Conservation (phyloP, 768 basidiomycete genomes). For the Baorangia bicolor region DNA sequence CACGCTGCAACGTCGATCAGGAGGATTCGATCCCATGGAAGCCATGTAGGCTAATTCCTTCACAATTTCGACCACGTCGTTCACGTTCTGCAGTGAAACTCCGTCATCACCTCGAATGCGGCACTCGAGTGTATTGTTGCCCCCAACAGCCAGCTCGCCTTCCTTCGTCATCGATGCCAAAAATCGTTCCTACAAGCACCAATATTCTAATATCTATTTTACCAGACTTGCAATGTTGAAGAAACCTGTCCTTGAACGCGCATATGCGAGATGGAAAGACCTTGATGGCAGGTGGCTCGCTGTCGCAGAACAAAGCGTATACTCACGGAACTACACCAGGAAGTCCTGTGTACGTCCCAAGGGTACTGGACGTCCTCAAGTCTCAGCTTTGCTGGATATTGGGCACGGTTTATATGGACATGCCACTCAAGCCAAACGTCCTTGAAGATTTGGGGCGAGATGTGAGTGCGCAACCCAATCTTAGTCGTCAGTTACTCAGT, state of each 20-base stretch:
- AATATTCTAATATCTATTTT: conserved; percentile 76
- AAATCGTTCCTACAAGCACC: conserved; percentile 60
- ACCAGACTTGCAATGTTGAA: conserved; percentile 52
- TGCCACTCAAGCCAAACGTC: conserved; percentile 99
- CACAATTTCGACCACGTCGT: neutral
- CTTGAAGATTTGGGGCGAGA: conserved; percentile 92
- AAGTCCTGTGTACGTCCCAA: conserved; percentile 65
- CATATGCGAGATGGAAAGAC: conserved; percentile 49
- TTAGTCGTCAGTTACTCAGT: conserved; percentile 1
- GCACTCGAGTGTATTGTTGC: conserved; percentile 28
- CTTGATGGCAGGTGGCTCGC: conserved; percentile 37
- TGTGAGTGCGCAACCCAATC: conserved; percentile 48
- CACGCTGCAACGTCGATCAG: neutral
- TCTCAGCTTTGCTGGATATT: conserved; percentile 86
- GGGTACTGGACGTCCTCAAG: conserved; percentile 85
- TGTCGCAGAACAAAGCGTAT: neutral
- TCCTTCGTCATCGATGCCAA: conserved; percentile 43
- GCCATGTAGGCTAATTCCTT: neutral
- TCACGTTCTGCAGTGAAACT: conserved; percentile 18
- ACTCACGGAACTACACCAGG: conserved; percentile 41
- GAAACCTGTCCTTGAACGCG: conserved; percentile 46
- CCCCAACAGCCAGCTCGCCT: conserved; percentile 29
- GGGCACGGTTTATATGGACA: conserved; percentile 97
- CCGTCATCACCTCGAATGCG: conserved; percentile 23
- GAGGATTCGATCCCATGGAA: neutral